These are phyloP conservation scores for Eucalyptus pauciflora DNA, from an alignment of 345 rosid genomes.

Conservation along the genomic window DNA sequence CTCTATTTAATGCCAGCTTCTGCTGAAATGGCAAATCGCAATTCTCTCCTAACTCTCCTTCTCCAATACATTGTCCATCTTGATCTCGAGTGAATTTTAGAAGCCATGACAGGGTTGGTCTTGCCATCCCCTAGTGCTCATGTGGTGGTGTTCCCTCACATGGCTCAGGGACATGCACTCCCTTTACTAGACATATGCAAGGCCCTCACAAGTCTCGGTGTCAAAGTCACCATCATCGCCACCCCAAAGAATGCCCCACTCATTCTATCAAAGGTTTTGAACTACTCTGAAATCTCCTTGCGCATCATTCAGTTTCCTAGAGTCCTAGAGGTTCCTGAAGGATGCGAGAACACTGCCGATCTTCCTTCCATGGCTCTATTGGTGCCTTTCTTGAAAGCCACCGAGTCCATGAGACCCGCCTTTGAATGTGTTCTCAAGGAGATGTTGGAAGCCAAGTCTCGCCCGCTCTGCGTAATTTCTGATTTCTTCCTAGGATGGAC, in stretches of 20 bases:
- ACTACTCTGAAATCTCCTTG: not conserved
- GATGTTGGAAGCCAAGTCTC: not conserved
- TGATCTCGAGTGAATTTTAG: not conserved
- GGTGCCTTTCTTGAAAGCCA: constrained; percentile 4
- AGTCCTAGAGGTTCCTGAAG: not conserved
- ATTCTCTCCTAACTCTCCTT: not conserved
- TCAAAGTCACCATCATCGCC: constrained; percentile 13
- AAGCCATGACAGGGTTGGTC: not conserved
- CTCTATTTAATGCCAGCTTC: not conserved
- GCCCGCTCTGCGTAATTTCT: constrained; percentile 8
- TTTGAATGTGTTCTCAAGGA: constrained; percentile 4
- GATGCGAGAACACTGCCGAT: constrained; percentile 4
- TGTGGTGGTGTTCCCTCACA: constrained; percentile 18
- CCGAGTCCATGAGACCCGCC: not conserved
- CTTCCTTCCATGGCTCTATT: constrained; percentile 8
- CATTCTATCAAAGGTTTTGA: not conserved
- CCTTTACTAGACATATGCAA: constrained; percentile 17
- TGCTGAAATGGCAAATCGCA: not conserved
- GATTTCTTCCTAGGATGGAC: constrained; percentile 15
- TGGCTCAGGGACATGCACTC: constrained; percentile 30
- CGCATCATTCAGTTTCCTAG: not conserved
- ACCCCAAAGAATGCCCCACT: constrained; percentile 10
- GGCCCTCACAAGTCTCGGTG: not conserved
- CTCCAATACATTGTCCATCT: not conserved
- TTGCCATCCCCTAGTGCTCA: not conserved